Percentiles rank a stretch among this genome's conserved stretches.
phyloP scores from a whole-genome alignment of 2,329 filamentous ascomycete genomes.

The Emmonsia crescens region DNA sequence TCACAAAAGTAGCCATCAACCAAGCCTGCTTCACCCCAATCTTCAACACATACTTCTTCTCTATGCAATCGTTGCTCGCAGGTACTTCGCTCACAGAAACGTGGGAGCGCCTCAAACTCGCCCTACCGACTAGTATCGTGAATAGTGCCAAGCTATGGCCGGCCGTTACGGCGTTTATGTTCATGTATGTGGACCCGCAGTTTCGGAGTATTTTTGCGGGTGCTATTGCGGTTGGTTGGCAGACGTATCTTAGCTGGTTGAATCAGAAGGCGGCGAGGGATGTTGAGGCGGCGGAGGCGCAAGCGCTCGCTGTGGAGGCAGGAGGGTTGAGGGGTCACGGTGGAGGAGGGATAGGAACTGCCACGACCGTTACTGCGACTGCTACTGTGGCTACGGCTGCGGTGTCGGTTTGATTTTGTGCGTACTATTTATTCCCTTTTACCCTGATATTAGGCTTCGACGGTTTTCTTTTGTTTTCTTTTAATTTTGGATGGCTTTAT shows the following conservation, averaged over 20 bases:
- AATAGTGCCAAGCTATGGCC: conserved; percentile 88
- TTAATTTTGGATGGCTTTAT: neutral
- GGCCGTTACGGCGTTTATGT: conserved; percentile 72
- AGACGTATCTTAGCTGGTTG: conserved; percentile 75
- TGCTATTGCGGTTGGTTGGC: conserved; percentile 75
- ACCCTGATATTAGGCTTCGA: no score
- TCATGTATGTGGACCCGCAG: conserved; percentile 69
- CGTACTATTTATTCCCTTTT: neutral
- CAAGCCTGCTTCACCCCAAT: conserved; percentile 70
- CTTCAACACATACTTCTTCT: conserved; percentile 78
- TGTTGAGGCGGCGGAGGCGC: conserved; percentile 28
- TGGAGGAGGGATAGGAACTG: neutral
- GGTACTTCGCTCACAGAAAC: conserved; percentile 56
- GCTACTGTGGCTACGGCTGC: neutral
- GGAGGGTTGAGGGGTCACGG: neutral
- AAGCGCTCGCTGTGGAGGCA: conserved; percentile 8
- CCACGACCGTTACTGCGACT: neutral
- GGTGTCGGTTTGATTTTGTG: neutral
- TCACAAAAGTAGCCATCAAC: conserved; percentile 68
- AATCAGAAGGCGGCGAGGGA: conserved; percentile 61
- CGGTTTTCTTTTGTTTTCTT: neutral
- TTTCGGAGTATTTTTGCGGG: conserved; percentile 73
- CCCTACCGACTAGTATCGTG: conserved; percentile 63
- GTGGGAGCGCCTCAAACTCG: conserved; percentile 59
- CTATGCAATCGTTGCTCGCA: conserved; percentile 61